A percentile compares a stretch with the other conserved stretches of the same genome.
Evolutionary conservation across 1,284 basidiomycete genomes (phyloP).

Genomic region (Trichosporon ovoides): DNA sequence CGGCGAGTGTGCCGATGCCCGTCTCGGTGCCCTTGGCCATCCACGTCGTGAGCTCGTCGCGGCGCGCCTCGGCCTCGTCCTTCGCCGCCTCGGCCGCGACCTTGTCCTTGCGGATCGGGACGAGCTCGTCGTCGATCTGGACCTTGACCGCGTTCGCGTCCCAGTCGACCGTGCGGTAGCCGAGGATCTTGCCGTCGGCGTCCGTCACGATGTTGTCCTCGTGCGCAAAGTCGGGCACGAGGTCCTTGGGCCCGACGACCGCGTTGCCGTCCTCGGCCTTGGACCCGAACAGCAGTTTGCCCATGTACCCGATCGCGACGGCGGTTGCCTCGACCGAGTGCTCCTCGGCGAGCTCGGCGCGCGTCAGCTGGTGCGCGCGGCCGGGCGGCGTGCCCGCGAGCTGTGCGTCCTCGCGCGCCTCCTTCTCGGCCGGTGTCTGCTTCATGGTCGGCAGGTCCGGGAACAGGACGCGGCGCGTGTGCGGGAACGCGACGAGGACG

Average conservation of each 20-base stretch:
- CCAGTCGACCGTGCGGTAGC: neutral
- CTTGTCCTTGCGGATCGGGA: conserved; percentile 28
- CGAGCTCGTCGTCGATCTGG: conserved; percentile 32
- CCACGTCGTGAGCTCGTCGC: conserved; percentile 47
- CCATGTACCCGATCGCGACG: conserved; percentile 42
- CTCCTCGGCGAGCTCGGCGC: conserved; percentile 50
- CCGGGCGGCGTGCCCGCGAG: neutral
- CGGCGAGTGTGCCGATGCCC: conserved; percentile 45
- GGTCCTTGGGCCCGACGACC: conserved; percentile 9
- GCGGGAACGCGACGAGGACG: conserved; percentile 52
- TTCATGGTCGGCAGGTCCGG: conserved; percentile 49
- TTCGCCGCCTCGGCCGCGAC: conserved; percentile 40
- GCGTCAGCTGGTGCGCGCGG: conserved; percentile 36
- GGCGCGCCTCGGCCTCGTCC: conserved; percentile 45
- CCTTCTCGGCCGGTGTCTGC: conserved; percentile 28
- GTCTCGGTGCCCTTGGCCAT: conserved; percentile 48
- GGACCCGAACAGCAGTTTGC: conserved; percentile 34
- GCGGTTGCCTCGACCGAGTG: conserved; percentile 49
- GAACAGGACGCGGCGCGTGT: conserved; percentile 52
- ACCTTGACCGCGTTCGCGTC: conserved; percentile 17
- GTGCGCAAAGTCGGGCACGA: conserved; percentile 1
- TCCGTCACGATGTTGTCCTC: conserved; percentile 13
- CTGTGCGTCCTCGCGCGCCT: neutral
- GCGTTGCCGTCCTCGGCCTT: conserved; percentile 44
- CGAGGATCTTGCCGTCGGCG: conserved; percentile 6